These are phyloP conservation scores for Plantago major DNA, from an alignment of 257 asterid genomes.

Conservation along the genomic window DNA sequence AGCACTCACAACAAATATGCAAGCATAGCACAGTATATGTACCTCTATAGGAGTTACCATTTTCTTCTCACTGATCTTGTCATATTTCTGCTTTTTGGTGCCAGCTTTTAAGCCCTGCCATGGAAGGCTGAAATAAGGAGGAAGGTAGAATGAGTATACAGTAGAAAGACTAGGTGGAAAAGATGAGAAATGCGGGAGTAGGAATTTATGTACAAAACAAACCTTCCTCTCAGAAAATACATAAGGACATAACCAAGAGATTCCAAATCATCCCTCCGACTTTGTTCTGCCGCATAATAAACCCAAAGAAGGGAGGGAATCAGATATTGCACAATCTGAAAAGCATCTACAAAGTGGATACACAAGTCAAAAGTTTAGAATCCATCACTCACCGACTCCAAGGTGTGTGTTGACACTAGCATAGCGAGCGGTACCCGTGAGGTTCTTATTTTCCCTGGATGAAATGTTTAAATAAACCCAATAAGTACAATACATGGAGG, in stretches of 20 bases:
- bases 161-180: constrained; percentile 7
- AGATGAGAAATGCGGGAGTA: constrained; percentile 10
- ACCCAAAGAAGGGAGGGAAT: constrained; percentile 2
- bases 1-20: constrained; percentile 5
- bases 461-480: constrained; percentile 5
- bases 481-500: no score
- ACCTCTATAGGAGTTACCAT: constrained; percentile 94
- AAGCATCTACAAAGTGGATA: background rate
- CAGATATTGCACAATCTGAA: background rate
- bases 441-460: constrained; percentile 89
- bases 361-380: background rate
- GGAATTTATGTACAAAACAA: constrained; percentile 31
- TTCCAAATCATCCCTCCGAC: constrained; percentile 95
- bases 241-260: constrained; percentile 96
- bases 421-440: constrained; percentile 93
- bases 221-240: constrained; percentile 99
- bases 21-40: constrained; percentile 17
- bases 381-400: constrained; percentile 71
- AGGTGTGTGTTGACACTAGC: constrained; percentile 94
- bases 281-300: constrained; percentile 65
- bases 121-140: constrained; percentile 61
- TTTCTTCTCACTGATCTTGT: constrained; percentile 94
- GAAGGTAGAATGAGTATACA: constrained; percentile 5
- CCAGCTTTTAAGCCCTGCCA: constrained; percentile 99
- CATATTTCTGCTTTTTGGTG: constrained; percentile 94